A percentile compares a stretch with the other conserved stretches of the same genome.
Conservation (phyloP, 2,329 filamentous ascomycete genomes). For the Claviceps maximensis region DNA sequence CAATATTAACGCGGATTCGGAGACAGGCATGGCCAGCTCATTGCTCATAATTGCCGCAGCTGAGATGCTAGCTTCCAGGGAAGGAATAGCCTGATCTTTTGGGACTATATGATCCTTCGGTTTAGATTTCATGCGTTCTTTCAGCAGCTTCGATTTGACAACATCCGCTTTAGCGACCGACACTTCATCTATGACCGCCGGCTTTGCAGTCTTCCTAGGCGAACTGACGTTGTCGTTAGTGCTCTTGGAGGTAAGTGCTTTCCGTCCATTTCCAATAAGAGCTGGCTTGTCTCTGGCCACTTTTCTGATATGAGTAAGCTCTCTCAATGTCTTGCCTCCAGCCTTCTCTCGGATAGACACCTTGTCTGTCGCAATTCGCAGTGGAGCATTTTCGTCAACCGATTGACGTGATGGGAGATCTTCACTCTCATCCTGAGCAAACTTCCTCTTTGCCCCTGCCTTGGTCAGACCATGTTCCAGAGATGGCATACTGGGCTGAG, state of each 20-base stretch:
- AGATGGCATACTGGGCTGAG: not conserved
- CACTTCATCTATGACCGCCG: constrained; percentile 21
- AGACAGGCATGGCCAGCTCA: constrained; percentile 17
- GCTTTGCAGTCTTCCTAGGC: constrained; percentile 37
- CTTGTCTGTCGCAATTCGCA: constrained; percentile 10
- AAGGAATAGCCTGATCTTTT: constrained; percentile 10
- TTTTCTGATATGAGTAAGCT: constrained; percentile 28
- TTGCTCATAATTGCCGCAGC: constrained; percentile 6
- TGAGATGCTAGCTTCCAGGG: constrained; percentile 10
- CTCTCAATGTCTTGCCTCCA: constrained; percentile 31
- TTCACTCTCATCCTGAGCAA: constrained; percentile 35
- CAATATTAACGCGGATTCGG: constrained; percentile 28
- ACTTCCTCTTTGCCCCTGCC: constrained; percentile 44
- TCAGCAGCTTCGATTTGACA: constrained; percentile 13
- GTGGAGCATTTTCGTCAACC: constrained; percentile 16
- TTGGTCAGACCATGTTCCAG: constrained; percentile 19
- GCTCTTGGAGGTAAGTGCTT: constrained; percentile 42
- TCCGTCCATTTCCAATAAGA: constrained; percentile 23
- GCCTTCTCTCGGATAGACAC: constrained; percentile 21
- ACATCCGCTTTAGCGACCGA: constrained; percentile 26
- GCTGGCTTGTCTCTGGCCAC: constrained; percentile 23
- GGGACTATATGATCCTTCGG: constrained; percentile 14
- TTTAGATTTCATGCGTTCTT: constrained; percentile 15
- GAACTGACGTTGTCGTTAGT: constrained; percentile 47
- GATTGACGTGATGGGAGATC: constrained; percentile 14